phyloP scores from a whole-genome alignment of 202 grass and related monocot species.

The Zoysia matrella region DNA sequence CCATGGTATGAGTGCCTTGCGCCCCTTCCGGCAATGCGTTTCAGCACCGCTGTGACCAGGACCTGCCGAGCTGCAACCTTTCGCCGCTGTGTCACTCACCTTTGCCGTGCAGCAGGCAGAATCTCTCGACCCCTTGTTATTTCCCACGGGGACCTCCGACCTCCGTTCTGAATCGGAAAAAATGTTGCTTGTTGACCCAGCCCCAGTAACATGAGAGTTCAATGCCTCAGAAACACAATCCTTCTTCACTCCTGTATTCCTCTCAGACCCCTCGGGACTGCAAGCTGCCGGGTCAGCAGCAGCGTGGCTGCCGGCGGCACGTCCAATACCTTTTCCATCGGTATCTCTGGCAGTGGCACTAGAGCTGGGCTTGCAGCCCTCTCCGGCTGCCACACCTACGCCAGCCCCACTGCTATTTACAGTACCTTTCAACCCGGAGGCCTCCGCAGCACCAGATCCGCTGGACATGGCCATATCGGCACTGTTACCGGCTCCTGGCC shows the following conservation, averaged over 20 bases:
- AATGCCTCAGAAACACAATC: background rate
- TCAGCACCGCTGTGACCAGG: slow-evolving; percentile 16
- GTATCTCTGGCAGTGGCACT: background rate
- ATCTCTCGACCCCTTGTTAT: background rate
- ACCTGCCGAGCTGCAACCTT: slow-evolving; percentile 39
- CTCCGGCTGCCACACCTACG: background rate
- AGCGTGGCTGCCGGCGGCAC: background rate
- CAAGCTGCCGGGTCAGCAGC: slow-evolving; percentile 3
- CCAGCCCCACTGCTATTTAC: background rate
- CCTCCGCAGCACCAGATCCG: background rate
- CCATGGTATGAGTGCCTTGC: slow-evolving; percentile 63
- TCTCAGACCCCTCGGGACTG: background rate
- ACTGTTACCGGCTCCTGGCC: background rate
- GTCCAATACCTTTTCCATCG: background rate
- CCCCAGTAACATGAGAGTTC: slow-evolving; percentile 5
- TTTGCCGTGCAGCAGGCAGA: background rate
- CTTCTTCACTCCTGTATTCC: slow-evolving; percentile 23
- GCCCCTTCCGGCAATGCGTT: slow-evolving; percentile 43
- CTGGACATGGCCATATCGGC: background rate
- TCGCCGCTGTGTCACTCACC: slow-evolving; percentile 15
- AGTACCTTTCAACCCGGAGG: background rate
- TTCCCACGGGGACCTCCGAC: slow-evolving; percentile 17
- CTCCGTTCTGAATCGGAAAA: slow-evolving; percentile 31
- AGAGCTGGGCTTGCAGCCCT: slow-evolving; percentile 22
- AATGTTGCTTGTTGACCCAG: slow-evolving; percentile 16